Conservation (phyloP, 192 early-diverging fungal genomes). For the Backusella parvicylindrica region DNA sequence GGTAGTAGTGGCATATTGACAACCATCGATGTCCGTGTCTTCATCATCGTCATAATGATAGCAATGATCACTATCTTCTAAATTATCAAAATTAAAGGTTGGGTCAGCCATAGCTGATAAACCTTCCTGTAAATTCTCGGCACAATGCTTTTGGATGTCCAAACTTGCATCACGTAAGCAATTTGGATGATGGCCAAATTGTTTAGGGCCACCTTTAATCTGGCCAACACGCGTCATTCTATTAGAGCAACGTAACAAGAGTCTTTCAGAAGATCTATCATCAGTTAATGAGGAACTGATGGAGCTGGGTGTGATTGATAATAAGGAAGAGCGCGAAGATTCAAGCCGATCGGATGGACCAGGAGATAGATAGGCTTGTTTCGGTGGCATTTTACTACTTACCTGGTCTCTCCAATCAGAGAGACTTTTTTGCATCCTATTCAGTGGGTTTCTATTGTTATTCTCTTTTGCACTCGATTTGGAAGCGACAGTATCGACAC, state of each 20-base stretch:
- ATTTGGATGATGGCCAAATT: neutral
- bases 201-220: neutral
- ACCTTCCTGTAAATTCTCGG: neutral
- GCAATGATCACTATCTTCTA: neutral
- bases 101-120: neutral
- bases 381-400: neutral
- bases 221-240: slow-evolving; percentile 6
- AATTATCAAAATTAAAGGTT: neutral
- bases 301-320: neutral
- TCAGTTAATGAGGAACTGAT: neutral
- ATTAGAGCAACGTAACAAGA: neutral
- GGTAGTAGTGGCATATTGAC: neutral
- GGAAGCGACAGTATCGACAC: neutral
- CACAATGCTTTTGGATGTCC: neutral
- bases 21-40: neutral
- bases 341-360: neutral
- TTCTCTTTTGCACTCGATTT: neutral
- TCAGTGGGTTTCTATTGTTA: neutral
- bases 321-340: neutral
- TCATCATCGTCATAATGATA: neutral
- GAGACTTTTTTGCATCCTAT: neutral
- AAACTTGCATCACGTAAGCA: neutral
- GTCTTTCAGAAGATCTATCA: neutral
- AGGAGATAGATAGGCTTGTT: neutral
- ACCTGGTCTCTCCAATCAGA: neutral